Evolutionary conservation across 306 rosid species (phyloP), one percentile per base, ranked within the genome.

Genomic region (Medicago arabica): DNA sequence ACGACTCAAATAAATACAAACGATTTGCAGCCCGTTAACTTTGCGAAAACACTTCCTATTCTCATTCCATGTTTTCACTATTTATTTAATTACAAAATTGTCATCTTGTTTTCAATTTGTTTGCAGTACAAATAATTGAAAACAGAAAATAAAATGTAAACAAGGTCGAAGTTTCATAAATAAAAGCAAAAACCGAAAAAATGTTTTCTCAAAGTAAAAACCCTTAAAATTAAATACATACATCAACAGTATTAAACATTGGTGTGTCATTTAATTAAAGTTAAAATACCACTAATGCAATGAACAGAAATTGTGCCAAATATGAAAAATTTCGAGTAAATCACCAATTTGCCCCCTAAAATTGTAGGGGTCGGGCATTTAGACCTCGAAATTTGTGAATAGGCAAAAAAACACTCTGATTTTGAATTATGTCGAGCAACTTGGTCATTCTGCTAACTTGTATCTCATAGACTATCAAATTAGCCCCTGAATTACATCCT

Each of bases 1-100:
- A 62, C 41, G 11, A 69, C 65, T 63, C 75, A 71, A 47, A 72
- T 75, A 71, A 47, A 72, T 64, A 77, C 34, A 73, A 8, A 49
- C 67, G 5, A 28, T 19, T 46, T 64, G 60, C 53, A 21, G n/a
- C 0, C n/a, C n/a, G 1, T 10, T 57, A 11, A 58, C 63, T 58
- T 21, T 21, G 8, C 2, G 7, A 58, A 58, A 54, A 58, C 16
- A 58, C n/a, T 58, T 11, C 63, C 36, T 58, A 1, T 3, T 21
- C 0, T 23, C 8, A 11, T 58, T 58, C 15, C 38, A 23, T 23
- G 0, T 21, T 58, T 10, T 58, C 63, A 12, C 2, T n/a, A n/a
- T n/a, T n/a, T 11, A 18, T 58, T 11, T 12, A 58, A 58, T 4
- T 58, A 58, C 63, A 21, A 58, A 58, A 21, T 8, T 4, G 14